These are phyloP conservation scores for Drechslerella dactyloides DNA, from an alignment of 2,329 filamentous ascomycete species.

Conservation along the genomic window DNA sequence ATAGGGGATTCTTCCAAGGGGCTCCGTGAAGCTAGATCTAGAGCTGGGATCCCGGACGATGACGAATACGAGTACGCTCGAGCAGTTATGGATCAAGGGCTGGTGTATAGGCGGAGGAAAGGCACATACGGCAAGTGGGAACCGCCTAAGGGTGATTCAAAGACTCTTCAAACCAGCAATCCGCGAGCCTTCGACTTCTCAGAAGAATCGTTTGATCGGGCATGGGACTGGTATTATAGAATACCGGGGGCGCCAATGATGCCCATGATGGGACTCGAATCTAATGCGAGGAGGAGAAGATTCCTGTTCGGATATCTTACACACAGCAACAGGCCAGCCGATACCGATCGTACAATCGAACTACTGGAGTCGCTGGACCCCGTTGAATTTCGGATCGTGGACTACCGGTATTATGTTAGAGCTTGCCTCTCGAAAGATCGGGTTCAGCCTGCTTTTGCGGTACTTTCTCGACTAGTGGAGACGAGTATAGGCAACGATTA, in stretches of 20 bases:
- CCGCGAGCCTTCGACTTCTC: conserved; percentile 27
- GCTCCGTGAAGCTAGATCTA: conserved; percentile 35
- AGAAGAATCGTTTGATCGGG: conserved; percentile 30
- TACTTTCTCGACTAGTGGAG: conserved; percentile 14
- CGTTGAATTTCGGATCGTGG: conserved; percentile 9
- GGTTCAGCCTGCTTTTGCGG: conserved; percentile 8
- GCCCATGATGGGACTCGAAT: conserved; percentile 13
- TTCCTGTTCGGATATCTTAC: conserved; percentile 46
- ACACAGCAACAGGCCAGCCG: conserved; percentile 40
- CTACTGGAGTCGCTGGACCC: conserved; percentile 44
- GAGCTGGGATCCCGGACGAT: conserved; percentile 22
- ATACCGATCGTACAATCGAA: conserved; percentile 49
- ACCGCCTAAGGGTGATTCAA: conserved; percentile 6
- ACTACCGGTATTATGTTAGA: conserved; percentile 26
- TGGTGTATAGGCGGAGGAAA: conserved; percentile 26
- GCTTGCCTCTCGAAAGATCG: conserved; percentile 27
- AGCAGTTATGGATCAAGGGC: conserved; percentile 27
- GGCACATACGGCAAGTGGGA: conserved; percentile 8
- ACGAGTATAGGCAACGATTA: conserved; percentile 14
- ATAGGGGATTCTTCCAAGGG: conserved; percentile 48
- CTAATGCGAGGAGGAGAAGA: conserved; percentile 16
- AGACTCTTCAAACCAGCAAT: conserved; percentile 13
- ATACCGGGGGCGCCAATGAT: conserved; percentile 1
- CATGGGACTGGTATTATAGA: conserved; percentile 36
- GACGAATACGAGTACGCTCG: conserved; percentile 33